Evolutionary conservation across 1,284 basidiomycete species (phyloP).

Genomic region (Heimioporus retisporus): DNA sequence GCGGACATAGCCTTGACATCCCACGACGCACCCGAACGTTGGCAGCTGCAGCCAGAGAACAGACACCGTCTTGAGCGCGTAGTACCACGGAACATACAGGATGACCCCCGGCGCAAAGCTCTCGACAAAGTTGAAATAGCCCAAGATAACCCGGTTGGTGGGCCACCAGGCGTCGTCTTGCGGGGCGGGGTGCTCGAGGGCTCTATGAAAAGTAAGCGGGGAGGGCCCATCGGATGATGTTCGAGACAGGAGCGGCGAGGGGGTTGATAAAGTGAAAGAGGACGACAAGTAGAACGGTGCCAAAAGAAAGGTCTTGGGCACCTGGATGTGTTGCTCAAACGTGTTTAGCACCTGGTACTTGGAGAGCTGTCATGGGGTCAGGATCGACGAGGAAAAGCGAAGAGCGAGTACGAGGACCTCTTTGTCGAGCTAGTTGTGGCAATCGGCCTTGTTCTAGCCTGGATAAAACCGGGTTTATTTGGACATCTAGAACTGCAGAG

Average conservation of each 20-base stretch:
- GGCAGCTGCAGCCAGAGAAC: conserved; percentile 91
- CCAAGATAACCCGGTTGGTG: conserved; percentile 83
- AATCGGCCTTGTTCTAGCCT: conserved; percentile 81
- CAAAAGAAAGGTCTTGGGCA: conserved; percentile 95
- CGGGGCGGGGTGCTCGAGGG: conserved; percentile 78
- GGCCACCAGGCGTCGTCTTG: conserved; percentile 91
- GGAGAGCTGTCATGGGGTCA: conserved; percentile 68
- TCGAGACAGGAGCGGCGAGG: conserved; percentile 84
- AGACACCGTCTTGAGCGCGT: conserved; percentile 90
- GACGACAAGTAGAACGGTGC: conserved; percentile 70
- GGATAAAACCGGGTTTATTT: conserved; percentile 72
- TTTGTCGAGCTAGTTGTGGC: conserved; percentile 92
- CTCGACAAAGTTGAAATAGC: conserved; percentile 84
- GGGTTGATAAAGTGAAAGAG: conserved; percentile 87
- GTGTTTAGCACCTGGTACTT: conserved; percentile 91
- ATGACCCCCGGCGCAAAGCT: conserved; percentile 78
- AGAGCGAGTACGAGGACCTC: conserved; percentile 70
- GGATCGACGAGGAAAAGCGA: conserved; percentile 21
- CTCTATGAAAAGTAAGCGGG: conserved; percentile 89
- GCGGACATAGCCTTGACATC: background rate
- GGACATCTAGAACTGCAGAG: too few relatives aligned
- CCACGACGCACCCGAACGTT: conserved; percentile 75
- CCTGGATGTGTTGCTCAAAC: conserved; percentile 90
- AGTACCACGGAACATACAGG: conserved; percentile 94
- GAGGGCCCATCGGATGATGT: conserved; percentile 86